phyloP scores from a whole-genome alignment of 2,329 filamentous ascomycete species.

The Metarhizium rileyi region DNA sequence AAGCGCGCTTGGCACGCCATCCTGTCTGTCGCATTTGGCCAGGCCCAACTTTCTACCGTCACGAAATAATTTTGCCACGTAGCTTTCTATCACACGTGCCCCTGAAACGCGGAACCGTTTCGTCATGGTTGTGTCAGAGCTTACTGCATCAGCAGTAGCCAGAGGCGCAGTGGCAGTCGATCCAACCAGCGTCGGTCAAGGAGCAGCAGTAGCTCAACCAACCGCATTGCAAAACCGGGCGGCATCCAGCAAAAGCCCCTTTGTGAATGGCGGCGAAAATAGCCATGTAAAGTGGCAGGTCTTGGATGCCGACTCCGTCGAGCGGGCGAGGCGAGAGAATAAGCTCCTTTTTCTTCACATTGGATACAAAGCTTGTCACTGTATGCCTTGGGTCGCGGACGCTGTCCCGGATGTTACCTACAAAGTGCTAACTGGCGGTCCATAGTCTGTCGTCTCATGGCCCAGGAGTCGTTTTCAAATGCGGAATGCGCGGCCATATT shows the following conservation, averaged over 20 bases:
- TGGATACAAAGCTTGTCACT: constrained; percentile 91
- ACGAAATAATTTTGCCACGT: background rate
- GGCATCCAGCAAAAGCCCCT: constrained; percentile 35
- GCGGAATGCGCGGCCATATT: constrained; percentile 69
- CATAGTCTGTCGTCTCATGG: constrained; percentile 79
- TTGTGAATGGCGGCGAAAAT: constrained; percentile 61
- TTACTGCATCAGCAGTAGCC: constrained; percentile 25
- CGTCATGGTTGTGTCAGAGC: constrained; percentile 30
- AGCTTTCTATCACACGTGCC: background rate
- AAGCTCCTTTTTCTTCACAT: constrained; percentile 89
- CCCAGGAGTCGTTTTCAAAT: constrained; percentile 83
- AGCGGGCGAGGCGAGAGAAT: constrained; percentile 69
- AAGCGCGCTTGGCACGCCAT: no score
- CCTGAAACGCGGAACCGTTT: no score
- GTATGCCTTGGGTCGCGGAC: constrained; percentile 42
- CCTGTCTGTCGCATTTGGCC: background rate
- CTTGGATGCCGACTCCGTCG: constrained; percentile 68
- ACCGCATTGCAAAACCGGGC: constrained; percentile 26
- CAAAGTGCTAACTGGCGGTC: constrained; percentile 10
- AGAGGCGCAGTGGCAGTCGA: constrained; percentile 18
- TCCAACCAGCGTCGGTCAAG: constrained; percentile 1
- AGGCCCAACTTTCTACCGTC: background rate
- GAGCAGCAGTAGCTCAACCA: constrained; percentile 6
- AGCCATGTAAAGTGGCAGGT: constrained; percentile 90
- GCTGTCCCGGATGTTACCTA: background rate